Evolutionary conservation across 495 filamentous ascomycete genomes (phyloP), one percentile per base, ranked within the genome.

Genomic region (Amniculicola lignicola): DNA sequence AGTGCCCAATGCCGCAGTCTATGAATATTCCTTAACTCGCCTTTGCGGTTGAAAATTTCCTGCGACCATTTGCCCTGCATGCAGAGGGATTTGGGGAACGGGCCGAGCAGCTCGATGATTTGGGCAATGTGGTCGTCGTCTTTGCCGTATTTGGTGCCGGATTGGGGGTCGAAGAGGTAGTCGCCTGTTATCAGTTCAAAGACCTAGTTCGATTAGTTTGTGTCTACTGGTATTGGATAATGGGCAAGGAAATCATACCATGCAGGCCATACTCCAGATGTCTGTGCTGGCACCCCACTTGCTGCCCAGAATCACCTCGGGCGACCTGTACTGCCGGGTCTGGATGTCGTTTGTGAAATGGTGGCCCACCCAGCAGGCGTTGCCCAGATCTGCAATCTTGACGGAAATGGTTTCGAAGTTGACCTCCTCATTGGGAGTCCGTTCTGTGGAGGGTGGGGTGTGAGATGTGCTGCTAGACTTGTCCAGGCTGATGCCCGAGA

Each of bases 311-410:
- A 99, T 97, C 23, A 99, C 93, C 70, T 99, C 93, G 2, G 93
- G 93, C 0, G 93, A 97, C 18, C 93, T 81, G 71, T 99, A 99
- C 70, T 99, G 93, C 63, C 93, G 81, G 6, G 93, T 99, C 64
- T 99, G 93, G 57, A 99, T 99, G 67, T 99, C 93, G 64, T 99
- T 96, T 59, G 93, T 99, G 72, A 99, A 99, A 69, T 99, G 93
- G 68, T 99, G 93, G 25, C 88, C 86, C 21, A 95, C 90, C 93
- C 93, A 99, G 74, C 93, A 99, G 9, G 93, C 93, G 67, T 99
- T 99, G 27, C 93, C 93, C 51, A 99, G 77, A 75, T 99, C 93
- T 12, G 93, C 93, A 70, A 99, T 99, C 75, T 99, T 99, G 64
- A 99, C 93, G 2, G 90, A 96, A 54, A 99, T 99, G 37, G 87